Evolutionary conservation across 2,329 filamentous ascomycete species (phyloP).

Genomic region (Sporothrix pallida): DNA sequence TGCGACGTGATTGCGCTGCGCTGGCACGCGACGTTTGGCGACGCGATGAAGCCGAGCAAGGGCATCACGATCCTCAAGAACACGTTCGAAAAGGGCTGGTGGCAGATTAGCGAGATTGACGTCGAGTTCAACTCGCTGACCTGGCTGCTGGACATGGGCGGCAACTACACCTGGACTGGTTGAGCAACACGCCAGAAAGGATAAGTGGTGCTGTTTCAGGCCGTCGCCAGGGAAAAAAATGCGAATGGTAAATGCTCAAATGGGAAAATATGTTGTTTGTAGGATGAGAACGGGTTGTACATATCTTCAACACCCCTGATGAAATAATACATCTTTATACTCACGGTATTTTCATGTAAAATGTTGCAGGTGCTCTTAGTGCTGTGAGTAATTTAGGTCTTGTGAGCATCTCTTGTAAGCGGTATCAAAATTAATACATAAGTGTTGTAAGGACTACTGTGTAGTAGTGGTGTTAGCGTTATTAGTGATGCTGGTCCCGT

Average conservation of each 20-base stretch:
- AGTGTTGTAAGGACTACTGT: neutral
- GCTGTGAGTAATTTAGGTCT: too few relatives aligned
- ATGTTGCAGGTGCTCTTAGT: too few relatives aligned
- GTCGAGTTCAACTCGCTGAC: slow-evolving; percentile 44
- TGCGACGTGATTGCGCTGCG: slow-evolving; percentile 42
- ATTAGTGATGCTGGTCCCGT: too few relatives aligned
- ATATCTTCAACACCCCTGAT: neutral
- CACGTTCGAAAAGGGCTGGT: slow-evolving; percentile 41
- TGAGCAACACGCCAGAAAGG: neutral
- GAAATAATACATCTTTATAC: neutral
- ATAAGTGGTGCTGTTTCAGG: too few relatives aligned
- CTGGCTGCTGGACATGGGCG: slow-evolving; percentile 48
- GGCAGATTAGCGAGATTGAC: slow-evolving; percentile 43
- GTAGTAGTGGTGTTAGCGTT: neutral
- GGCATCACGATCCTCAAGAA: slow-evolving; percentile 44
- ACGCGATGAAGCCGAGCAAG: slow-evolving; percentile 42
- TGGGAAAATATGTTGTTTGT: neutral
- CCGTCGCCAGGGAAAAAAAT: neutral
- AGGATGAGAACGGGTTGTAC: neutral
- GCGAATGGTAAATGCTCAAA: neutral
- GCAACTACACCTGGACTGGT: slow-evolving; percentile 41
- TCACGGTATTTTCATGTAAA: too few relatives aligned
- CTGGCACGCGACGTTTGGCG: slow-evolving; percentile 45
- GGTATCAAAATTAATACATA: too few relatives aligned
- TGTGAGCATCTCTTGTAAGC: too few relatives aligned